Percentiles rank a stretch among this genome's conserved stretches.
Evolutionary conservation across 2,329 filamentous ascomycete species (phyloP).

Genomic region (Falciphora oryzae): DNA sequence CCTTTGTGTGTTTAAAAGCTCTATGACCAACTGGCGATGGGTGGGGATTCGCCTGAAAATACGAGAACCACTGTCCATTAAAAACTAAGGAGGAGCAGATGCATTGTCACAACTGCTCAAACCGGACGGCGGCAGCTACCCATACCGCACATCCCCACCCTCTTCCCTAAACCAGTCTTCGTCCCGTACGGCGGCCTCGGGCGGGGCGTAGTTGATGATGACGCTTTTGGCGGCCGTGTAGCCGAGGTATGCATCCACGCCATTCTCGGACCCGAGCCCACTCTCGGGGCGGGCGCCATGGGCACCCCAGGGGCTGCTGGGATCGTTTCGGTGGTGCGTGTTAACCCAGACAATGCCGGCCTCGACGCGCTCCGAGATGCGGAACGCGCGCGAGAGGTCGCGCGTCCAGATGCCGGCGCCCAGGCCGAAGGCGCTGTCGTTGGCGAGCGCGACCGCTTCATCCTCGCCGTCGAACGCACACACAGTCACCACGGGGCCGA

Average conservation of each 20-base stretch:
- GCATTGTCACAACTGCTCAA: too few species aligned
- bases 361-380: conserved; percentile 64
- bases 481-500: conserved; percentile 73
- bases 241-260: conserved; percentile 54
- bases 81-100: too few species aligned
- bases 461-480: conserved; percentile 70
- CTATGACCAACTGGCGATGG: too few species aligned
- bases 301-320: conserved; percentile 61
- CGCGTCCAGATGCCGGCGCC: conserved; percentile 73
- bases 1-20: too few species aligned
- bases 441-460: conserved; percentile 64
- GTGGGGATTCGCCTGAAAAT: too few species aligned
- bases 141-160: conserved; percentile 52
- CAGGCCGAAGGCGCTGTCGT: conserved; percentile 70
- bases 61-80: too few species aligned
- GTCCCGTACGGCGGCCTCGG: conserved; percentile 41
- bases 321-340: conserved; percentile 67
- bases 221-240: conserved; percentile 60
- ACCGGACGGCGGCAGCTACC: conserved; percentile 26
- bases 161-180: conserved; percentile 67
- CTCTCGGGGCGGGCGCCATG: conserved; percentile 52
- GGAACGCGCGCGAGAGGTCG: conserved; percentile 66
- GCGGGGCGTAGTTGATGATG: conserved; percentile 61
- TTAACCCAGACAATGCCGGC: conserved; percentile 56
- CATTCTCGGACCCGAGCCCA: conserved; percentile 69